phyloP scores from a whole-genome alignment of 768 basidiomycete genomes.

The Lactarius deliciosus region DNA sequence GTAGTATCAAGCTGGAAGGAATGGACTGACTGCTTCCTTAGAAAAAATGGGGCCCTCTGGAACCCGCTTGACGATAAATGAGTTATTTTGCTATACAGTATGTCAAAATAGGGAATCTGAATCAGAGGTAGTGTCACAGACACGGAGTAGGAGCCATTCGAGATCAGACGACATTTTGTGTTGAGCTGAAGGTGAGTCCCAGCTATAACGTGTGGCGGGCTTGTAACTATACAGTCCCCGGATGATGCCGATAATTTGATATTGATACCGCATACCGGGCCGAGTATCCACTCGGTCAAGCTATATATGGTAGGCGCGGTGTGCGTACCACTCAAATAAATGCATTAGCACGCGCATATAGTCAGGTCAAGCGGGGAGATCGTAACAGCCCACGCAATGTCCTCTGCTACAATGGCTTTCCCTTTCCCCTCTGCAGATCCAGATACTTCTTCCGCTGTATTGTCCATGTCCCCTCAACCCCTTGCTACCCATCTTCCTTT shows the following conservation, averaged over 20 bases:
- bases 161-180: conserved; percentile 64
- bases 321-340: neutral
- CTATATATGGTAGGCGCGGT: conserved; percentile 9
- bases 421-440: conserved; percentile 31
- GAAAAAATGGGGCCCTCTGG: conserved; percentile 78
- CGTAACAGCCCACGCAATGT: neutral
- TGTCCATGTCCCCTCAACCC: conserved; percentile 36
- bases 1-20: neutral
- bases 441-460: conserved; percentile 1
- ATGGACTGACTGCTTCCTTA: conserved; percentile 68
- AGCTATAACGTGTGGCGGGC: neutral
- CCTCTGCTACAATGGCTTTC: conserved; percentile 19
- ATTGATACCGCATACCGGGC: neutral
- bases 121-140: conserved; percentile 41
- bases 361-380: neutral
- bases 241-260: conserved; percentile 10
- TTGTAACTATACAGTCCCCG: conserved; percentile 22
- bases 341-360: conserved; percentile 6
- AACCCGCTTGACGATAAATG: conserved; percentile 79
- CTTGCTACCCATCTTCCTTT: conserved; percentile 54
- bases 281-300: neutral
- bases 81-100: conserved; percentile 66
- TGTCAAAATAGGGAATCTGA: conserved; percentile 11
- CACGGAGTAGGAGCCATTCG: conserved; percentile 90
- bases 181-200: neutral